A percentile compares a stretch with the other conserved stretches of the same genome.
Conservation (phyloP, 106 monocot genomes). For the Allium cepa region DNA sequence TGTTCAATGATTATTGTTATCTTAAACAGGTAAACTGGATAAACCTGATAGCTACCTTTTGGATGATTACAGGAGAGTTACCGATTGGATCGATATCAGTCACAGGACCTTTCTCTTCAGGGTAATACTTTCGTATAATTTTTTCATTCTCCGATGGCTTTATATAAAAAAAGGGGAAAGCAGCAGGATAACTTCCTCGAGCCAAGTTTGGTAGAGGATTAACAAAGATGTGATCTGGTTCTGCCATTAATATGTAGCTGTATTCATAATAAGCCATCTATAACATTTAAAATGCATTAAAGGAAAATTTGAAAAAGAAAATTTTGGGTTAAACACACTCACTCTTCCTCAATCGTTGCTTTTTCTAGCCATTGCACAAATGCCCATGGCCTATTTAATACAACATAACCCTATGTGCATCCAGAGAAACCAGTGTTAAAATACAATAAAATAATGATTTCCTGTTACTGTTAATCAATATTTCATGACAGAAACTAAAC, state of each 20-base stretch:
- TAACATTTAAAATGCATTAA: neutral
- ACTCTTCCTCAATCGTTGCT: constrained; percentile 81
- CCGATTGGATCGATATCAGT: neutral
- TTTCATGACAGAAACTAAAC: no score
- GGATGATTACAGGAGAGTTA: neutral
- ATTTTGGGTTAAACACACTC: constrained; percentile 32
- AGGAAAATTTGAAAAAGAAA: neutral
- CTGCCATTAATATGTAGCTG: constrained; percentile 90
- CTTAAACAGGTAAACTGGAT: no score
- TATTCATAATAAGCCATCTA: constrained; percentile 2
- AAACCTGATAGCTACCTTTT: neutral
- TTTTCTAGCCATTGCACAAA: constrained; percentile 92
- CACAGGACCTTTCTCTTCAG: neutral
- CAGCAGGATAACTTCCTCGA: constrained; percentile 45
- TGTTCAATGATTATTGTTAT: no score
- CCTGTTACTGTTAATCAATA: no score
- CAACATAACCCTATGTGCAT: constrained; percentile 65
- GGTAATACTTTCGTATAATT: neutral
- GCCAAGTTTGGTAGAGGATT: constrained; percentile 79
- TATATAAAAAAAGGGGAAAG: constrained; percentile 61
- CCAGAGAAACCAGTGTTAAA: neutral
- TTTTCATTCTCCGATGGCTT: neutral
- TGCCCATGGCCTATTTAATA: constrained; percentile 91
- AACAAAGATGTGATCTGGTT: constrained; percentile 86
- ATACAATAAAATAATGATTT: neutral